A percentile compares a stretch with the other conserved stretches of the same genome.
These are phyloP conservation scores for Termitomyces sp. DNA, from an alignment of 768 basidiomycete genomes.

Conservation along the genomic window DNA sequence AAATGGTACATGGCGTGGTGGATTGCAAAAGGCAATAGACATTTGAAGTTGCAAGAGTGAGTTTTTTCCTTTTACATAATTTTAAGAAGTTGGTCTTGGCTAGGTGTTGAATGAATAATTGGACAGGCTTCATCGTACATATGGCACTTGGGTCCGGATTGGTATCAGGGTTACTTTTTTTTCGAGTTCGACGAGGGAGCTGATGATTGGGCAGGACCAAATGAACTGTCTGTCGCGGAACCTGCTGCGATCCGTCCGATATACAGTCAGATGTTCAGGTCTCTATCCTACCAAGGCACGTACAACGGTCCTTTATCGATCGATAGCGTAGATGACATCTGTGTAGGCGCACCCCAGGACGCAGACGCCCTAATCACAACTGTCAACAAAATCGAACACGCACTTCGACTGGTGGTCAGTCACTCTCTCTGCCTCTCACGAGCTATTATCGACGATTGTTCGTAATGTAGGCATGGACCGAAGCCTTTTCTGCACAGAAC, in stretches of 20 bases:
- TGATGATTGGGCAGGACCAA: conserved; percentile 29
- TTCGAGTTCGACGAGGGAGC: background rate
- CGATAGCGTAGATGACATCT: background rate
- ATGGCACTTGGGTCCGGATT: conserved; percentile 32
- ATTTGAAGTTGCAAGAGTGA: background rate
- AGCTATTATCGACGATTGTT: too few relatives aligned
- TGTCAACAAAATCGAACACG: conserved; percentile 16
- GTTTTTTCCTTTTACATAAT: too few relatives aligned
- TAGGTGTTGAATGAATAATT: background rate
- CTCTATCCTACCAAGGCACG: conserved; percentile 23
- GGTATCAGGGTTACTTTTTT: conserved; percentile 20
- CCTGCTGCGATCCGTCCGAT: conserved; percentile 24
- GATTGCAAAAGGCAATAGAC: background rate
- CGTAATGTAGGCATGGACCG: background rate
- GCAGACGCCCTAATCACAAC: conserved; percentile 24
- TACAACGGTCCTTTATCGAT: background rate
- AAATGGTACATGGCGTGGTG: conserved; percentile 11
- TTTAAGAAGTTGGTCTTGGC: background rate
- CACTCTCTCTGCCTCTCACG: background rate
- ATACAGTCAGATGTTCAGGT: conserved; percentile 27
- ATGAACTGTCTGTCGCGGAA: conserved; percentile 33
- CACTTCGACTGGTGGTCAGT: conserved; percentile 13
- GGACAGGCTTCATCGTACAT: conserved; percentile 24
- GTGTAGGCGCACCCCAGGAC: conserved; percentile 14
- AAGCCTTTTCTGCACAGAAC: background rate